Evolutionary conservation across 768 basidiomycete genomes (phyloP), one percentile per base, ranked within the genome.

Genomic region (Tricholomella constricta): DNA sequence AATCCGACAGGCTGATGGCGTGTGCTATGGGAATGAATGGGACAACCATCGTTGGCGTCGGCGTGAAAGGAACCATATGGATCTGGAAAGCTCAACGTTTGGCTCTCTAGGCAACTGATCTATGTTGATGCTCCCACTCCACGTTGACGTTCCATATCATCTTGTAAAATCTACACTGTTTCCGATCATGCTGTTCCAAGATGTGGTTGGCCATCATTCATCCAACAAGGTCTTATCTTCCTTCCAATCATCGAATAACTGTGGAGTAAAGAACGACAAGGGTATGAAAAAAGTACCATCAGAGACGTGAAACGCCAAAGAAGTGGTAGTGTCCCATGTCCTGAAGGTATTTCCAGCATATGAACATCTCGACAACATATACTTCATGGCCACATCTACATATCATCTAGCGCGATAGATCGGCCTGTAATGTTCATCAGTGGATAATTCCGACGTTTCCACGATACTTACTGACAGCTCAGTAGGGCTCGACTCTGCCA

Each of bases 21-120:
- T 75, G 76, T 54, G 70, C 69, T 7, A 71, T 83, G 62, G 71
- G 77, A 0, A 66, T 72, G 58, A 72, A 70, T 36, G 83, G 81
- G 5, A 63, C 63, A 32, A 55, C 71, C 12, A 65, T 79, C 47
- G 63, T 75, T 19, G 77, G 71, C 22, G 71, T 74, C 42, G 78
- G 77, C 4, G 66, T 71, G 6, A 62, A 64, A 48, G 73, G 73
- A 14, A 72, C 56, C 22, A 52, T 78, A 11, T 78, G 76, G 76
- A 63, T 77, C 11, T 80, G 78, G 76, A 60, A 50, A 29, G 37
- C 49, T 36, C 43, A 43, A 43, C 29, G 29, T 25, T 51, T 15
- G 45, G n/a, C 22, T 25, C 25, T 52, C 19, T 25, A 20, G 35
- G 15, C 26, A 23, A 45, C 6, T 45, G 20, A 40, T 40, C 20